Conservation (phyloP, 306 rosid genomes). For the Biancaea sappan region DNA sequence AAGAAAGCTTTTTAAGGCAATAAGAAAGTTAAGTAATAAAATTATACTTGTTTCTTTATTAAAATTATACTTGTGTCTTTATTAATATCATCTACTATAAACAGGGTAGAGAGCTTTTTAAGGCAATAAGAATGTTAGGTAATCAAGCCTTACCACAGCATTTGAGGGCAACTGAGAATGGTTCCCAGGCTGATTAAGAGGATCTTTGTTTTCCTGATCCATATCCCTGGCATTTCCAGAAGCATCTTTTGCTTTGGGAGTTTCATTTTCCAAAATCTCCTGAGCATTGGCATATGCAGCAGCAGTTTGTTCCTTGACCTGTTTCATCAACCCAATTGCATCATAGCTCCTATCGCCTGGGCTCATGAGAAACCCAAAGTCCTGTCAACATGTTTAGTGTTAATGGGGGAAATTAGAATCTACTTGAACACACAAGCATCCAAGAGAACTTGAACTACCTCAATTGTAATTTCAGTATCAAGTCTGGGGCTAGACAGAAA, state of each 20-base stretch:
- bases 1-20: slow-evolving; percentile 47
- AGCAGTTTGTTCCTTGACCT: slow-evolving; percentile 86
- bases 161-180: slow-evolving; percentile 56
- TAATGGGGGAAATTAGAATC: background rate
- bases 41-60: no score
- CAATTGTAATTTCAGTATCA: slow-evolving; percentile 84
- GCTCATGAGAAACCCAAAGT: slow-evolving; percentile 79
- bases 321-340: slow-evolving; percentile 90
- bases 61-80: no score
- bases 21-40: no score
- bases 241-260: slow-evolving; percentile 60
- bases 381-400: slow-evolving; percentile 54
- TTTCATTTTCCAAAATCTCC: slow-evolving; percentile 69
- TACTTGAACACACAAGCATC: background rate
- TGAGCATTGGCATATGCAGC: slow-evolving; percentile 85
- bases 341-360: slow-evolving; percentile 86
- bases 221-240: slow-evolving; percentile 29
- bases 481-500: slow-evolving; percentile 76
- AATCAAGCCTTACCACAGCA: slow-evolving; percentile 54
- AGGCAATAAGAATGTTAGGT: background rate
- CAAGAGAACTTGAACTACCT: slow-evolving; percentile 57
- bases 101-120: background rate
- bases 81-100: background rate
- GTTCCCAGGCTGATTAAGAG: slow-evolving; percentile 33
- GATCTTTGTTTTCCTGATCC: slow-evolving; percentile 42